phyloP scores from a whole-genome alignment of 2,329 filamentous ascomycete genomes.

The Ascochyta lentis region DNA sequence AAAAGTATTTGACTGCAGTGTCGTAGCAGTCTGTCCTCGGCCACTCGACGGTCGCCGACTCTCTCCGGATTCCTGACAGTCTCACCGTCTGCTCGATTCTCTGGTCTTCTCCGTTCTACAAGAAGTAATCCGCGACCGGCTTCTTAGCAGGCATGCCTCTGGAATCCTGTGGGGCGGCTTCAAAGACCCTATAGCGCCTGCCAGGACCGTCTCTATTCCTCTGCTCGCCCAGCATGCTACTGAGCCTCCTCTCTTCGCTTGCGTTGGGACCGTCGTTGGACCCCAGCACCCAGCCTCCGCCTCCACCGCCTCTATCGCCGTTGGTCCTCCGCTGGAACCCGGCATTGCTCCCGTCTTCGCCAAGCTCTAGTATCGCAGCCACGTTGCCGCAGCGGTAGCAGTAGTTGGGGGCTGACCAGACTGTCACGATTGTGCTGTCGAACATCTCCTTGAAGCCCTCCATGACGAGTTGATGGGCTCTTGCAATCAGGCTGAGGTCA shows the following conservation, averaged over 20 bases:
- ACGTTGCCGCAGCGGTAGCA: constrained; percentile 66
- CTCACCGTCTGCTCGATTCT: background rate
- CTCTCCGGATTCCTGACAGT: background rate
- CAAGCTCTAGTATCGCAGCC: constrained; percentile 89
- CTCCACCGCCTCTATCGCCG: constrained; percentile 65
- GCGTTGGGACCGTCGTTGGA: constrained; percentile 47
- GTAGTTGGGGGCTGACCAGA: constrained; percentile 86
- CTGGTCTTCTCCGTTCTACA: constrained; percentile 53
- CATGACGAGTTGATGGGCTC: constrained; percentile 98
- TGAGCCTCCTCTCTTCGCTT: constrained; percentile 37
- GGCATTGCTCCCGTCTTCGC: constrained; percentile 73
- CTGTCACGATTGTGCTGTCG: constrained; percentile 84
- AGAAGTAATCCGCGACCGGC: constrained; percentile 95
- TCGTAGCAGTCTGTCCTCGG: background rate
- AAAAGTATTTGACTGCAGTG: background rate
- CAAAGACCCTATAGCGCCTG: constrained; percentile 90
- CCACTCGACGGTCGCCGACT: background rate
- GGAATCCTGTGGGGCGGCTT: constrained; percentile 93
- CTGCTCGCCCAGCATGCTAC: constrained; percentile 50
- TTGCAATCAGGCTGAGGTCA: constrained; percentile 87
- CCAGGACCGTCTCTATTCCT: constrained; percentile 71
- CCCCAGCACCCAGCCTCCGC: constrained; percentile 45
- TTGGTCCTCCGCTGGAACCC: constrained; percentile 64
- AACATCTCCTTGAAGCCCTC: constrained; percentile 99
- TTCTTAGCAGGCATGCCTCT: constrained; percentile 99